phyloP scores from a whole-genome alignment of 1,284 basidiomycete species.

The Cryptococcus sp. region DNA sequence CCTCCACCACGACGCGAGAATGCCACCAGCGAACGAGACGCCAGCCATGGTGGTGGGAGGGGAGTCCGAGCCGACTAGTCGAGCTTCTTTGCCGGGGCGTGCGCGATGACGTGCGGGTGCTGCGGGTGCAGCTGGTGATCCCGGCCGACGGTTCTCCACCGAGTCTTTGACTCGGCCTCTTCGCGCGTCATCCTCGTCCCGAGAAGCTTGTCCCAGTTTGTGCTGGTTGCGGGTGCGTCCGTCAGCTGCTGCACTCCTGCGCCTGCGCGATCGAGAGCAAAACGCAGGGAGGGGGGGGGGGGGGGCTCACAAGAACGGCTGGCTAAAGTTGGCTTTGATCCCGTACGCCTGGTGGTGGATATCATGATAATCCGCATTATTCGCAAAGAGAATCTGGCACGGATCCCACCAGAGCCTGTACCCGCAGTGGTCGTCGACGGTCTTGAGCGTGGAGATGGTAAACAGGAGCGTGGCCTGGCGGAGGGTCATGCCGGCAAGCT shows the following conservation, averaged over 20 bases:
- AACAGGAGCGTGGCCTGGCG: conserved; percentile 87
- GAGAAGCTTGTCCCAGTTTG: conserved; percentile 49
- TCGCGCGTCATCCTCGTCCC: conserved; percentile 48
- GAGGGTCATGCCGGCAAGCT: conserved; percentile 65
- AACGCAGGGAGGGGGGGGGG: neutral
- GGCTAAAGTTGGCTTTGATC: conserved; percentile 93
- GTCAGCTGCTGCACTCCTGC: too few species aligned
- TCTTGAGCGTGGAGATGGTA: conserved; percentile 80
- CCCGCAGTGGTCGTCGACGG: conserved; percentile 96
- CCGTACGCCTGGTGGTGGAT: conserved; percentile 94
- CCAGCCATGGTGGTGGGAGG: conserved; percentile 1
- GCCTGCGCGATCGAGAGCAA: too few species aligned
- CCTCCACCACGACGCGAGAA: neutral
- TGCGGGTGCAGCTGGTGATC: conserved; percentile 9
- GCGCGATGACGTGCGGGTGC: conserved; percentile 11
- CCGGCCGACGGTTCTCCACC: conserved; percentile 20
- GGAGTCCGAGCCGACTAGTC: conserved; percentile 7
- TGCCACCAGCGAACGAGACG: too few species aligned
- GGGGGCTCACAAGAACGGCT: conserved; percentile 69
- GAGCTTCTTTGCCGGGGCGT: conserved; percentile 15
- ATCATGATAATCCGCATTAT: conserved; percentile 97
- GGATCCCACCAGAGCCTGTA: conserved; percentile 86
- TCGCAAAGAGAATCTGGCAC: conserved; percentile 79
- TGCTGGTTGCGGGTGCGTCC: conserved; percentile 26
- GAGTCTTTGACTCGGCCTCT: conserved; percentile 35